Percentiles rank a stretch among this genome's conserved stretches.
These are phyloP conservation scores for Fimicolochytrium jonesii DNA, from an alignment of 192 early-diverging fungal species.

Conservation along the genomic window DNA sequence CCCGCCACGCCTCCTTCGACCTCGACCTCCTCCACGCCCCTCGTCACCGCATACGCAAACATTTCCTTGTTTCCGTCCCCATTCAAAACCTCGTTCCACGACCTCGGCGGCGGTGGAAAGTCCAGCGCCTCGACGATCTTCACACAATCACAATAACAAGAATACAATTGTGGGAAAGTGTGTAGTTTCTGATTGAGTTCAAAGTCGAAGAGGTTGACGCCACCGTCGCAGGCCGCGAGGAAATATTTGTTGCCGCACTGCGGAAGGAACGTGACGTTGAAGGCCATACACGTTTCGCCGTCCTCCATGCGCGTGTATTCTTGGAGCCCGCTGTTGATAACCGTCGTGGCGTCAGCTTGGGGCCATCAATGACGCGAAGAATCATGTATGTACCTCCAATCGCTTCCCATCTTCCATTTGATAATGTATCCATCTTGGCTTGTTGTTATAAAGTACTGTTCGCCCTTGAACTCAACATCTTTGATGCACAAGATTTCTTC, in stretches of 20 bases:
- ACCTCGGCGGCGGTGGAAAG: conserved; percentile 29
- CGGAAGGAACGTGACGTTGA: conserved; percentile 89
- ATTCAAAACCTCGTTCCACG: conserved; percentile 20
- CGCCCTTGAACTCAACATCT: conserved; percentile 66
- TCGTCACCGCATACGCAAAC: conserved; percentile 78
- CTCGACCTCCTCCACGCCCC: conserved; percentile 80
- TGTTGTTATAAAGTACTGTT: conserved; percentile 80
- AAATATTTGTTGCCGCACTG: conserved; percentile 93
- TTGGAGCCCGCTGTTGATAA: conserved; percentile 43
- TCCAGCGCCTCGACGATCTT: conserved; percentile 81
- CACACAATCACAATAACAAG: conserved; percentile 92
- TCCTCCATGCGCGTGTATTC: conserved; percentile 69
- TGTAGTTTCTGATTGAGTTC: conserved; percentile 59
- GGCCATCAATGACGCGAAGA: too few species aligned
- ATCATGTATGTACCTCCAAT: conserved; percentile 66
- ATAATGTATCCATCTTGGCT: conserved; percentile 94
- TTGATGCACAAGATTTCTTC: conserved; percentile 89
- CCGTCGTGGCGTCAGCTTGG: too few species aligned
- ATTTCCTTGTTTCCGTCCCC: conserved; percentile 31
- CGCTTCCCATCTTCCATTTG: conserved; percentile 79
- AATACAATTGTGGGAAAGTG: conserved; percentile 67
- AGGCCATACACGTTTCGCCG: conserved; percentile 91
- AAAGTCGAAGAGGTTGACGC: conserved; percentile 87
- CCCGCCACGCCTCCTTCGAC: conserved; percentile 70
- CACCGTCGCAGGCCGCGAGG: conserved; percentile 83